These are phyloP conservation scores for Blastobotrys aristatus DNA, from an alignment of 1,139 yeast species.

Conservation along the genomic window DNA sequence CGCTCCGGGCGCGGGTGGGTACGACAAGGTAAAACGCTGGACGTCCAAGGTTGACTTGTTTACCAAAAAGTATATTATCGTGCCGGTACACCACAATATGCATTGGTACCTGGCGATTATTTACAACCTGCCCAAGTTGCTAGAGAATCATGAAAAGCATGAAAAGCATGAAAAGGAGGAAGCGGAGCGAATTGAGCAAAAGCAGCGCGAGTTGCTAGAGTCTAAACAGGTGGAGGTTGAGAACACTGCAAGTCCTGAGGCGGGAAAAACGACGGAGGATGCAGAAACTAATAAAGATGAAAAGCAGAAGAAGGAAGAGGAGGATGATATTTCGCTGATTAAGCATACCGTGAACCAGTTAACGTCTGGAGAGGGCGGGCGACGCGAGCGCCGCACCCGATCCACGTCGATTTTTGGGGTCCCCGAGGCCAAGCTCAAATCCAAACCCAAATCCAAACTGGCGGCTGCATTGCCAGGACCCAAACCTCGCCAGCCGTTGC, in stretches of 20 bases:
- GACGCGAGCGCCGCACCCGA: background rate
- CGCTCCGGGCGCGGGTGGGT: constrained; percentile 41
- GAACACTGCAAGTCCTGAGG: background rate
- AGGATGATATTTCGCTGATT: constrained; percentile 1
- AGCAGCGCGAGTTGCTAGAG: background rate
- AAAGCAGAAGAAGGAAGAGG: background rate
- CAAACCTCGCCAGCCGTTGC: background rate
- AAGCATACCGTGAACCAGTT: background rate
- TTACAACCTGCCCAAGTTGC: constrained; percentile 27
- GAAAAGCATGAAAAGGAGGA: background rate
- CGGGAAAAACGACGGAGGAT: background rate
- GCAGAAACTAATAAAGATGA: background rate
- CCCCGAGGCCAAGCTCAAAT: background rate
- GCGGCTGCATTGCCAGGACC: too few species aligned
- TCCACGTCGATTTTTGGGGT: background rate
- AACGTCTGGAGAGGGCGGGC: background rate
- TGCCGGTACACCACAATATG: constrained; percentile 67
- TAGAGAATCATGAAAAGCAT: constrained; percentile 12
- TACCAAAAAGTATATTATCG: constrained; percentile 54
- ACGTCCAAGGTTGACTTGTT: constrained; percentile 63
- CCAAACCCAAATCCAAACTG: constrained; percentile 4
- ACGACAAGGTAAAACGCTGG: constrained; percentile 73
- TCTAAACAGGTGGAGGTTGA: too few species aligned
- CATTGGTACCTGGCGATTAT: constrained; percentile 81
- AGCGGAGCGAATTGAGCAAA: background rate